Conservation (phyloP, 2,329 filamentous ascomycete species). For the Rhynchosporium secalis region DNA sequence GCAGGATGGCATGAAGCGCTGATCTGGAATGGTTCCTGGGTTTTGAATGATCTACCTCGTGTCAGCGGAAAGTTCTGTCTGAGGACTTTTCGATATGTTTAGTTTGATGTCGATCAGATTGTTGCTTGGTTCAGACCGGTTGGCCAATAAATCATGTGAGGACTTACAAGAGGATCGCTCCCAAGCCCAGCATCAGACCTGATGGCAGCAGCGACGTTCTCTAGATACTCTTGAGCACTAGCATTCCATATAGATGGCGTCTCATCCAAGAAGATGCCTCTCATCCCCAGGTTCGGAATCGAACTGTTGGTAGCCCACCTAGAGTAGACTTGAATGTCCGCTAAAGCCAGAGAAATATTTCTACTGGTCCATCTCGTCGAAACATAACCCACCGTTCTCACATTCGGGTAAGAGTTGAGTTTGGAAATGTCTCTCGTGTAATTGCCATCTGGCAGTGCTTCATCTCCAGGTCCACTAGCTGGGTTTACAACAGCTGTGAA, state of each 20-base stretch:
- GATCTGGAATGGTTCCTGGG: slow-evolving; percentile 45
- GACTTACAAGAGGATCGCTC: slow-evolving; percentile 42
- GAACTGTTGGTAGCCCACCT: slow-evolving; percentile 43
- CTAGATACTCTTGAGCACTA: slow-evolving; percentile 39
- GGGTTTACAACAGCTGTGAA: slow-evolving; percentile 38
- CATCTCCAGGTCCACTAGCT: slow-evolving; percentile 39
- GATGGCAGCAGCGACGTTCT: slow-evolving; percentile 40
- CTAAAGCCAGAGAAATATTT: slow-evolving; percentile 35
- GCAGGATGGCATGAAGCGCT: slow-evolving; percentile 42
- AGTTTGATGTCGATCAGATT: neutral
- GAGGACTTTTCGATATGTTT: neutral
- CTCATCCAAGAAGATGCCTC: slow-evolving; percentile 51
- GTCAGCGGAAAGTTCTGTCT: neutral
- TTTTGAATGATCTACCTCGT: slow-evolving; percentile 45
- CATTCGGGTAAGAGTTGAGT: slow-evolving; percentile 43
- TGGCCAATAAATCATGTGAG: neutral
- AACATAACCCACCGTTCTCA: slow-evolving; percentile 45
- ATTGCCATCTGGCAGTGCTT: slow-evolving; percentile 38
- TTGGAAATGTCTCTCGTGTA: slow-evolving; percentile 41
- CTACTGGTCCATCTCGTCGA: slow-evolving; percentile 41
- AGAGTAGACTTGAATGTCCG: slow-evolving; percentile 47
- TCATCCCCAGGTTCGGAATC: slow-evolving; percentile 43
- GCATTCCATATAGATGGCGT: slow-evolving; percentile 43
- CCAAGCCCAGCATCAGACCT: slow-evolving; percentile 40
- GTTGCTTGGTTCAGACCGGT: neutral